Evolutionary conservation across 331 rosid genomes (phyloP).

Genomic region (Erythrophleum ivorense): DNA sequence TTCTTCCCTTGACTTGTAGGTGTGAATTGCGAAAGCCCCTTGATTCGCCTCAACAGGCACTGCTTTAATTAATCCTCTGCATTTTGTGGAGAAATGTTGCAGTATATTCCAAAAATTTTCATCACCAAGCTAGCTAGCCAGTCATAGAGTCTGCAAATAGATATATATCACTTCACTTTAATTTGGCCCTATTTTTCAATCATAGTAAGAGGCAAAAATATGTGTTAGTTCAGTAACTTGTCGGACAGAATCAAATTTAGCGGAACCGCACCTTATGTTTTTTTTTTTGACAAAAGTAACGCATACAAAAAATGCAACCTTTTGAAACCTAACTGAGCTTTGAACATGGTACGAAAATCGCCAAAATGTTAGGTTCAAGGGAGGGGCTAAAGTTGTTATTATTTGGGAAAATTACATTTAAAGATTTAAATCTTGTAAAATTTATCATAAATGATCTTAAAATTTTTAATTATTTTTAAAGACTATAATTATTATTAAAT

Average conservation of each 20-base stretch:
- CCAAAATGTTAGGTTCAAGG: conserved; percentile 39
- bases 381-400: conserved; percentile 14
- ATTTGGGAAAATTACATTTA: not conserved
- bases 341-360: conserved; percentile 26
- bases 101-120: not conserved
- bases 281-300: too few relatives aligned
- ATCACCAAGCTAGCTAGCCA: not conserved
- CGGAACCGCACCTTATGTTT: not conserved
- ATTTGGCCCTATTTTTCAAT: not conserved
- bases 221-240: not conserved
- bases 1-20: conserved; percentile 29
- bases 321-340: not conserved
- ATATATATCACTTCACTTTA: not conserved
- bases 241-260: not conserved
- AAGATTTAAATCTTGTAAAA: too few relatives aligned
- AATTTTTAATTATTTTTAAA: too few relatives aligned
- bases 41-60: not conserved
- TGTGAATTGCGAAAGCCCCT: not conserved
- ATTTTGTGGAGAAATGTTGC: not conserved
- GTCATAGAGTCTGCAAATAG: not conserved
- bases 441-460: too few relatives aligned
- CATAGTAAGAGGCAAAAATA: not conserved
- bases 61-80: not conserved
- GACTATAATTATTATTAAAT: too few relatives aligned
- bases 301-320: too few relatives aligned